Conservation (phyloP, 164 flowering plant genomes). For the Vitis labrusca region DNA sequence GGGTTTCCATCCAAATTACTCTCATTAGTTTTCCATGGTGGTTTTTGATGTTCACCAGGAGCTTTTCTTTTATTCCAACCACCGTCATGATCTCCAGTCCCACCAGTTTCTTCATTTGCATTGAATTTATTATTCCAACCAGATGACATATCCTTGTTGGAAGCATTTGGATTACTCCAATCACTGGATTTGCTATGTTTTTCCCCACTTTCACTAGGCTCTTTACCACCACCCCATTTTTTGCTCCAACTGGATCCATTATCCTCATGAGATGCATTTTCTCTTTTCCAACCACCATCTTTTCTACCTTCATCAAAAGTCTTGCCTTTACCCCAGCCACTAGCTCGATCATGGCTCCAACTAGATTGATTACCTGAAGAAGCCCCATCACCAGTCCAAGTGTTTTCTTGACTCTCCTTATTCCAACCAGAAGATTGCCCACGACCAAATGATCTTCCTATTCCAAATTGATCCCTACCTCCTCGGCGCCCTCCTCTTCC, state of each 20-base stretch:
- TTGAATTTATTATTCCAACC: background rate
- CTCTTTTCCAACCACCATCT: constrained; percentile 16
- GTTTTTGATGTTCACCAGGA: too few relatives aligned
- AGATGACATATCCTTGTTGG: background rate
- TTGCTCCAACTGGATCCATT: constrained; percentile 17
- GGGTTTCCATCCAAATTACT: too few relatives aligned
- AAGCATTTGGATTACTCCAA: background rate
- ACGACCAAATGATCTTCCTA: constrained; percentile 29
- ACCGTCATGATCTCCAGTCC: background rate
- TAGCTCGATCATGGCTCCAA: constrained; percentile 2
- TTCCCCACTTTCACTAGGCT: constrained; percentile 3
- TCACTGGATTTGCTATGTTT: constrained; percentile 4
- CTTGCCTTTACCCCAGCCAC: constrained; percentile 11
- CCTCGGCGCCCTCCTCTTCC: constrained; percentile 31
- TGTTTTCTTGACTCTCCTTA: constrained; percentile 2
- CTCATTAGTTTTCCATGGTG: too few relatives aligned
- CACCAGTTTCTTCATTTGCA: background rate
- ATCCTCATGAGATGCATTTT: constrained; percentile 11
- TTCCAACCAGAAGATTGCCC: constrained; percentile 32
- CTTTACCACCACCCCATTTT: constrained; percentile 11
- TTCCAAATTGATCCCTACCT: constrained; percentile 29
- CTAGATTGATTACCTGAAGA: constrained; percentile 4
- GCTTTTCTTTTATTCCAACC: constrained; percentile 15
- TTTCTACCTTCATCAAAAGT: constrained; percentile 12
- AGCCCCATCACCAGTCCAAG: background rate